A percentile compares a stretch with the other conserved stretches of the same genome.
Evolutionary conservation across 371 early-diverging fungal genomes (phyloP).

Genomic region (Conidiobolus incongruus): DNA sequence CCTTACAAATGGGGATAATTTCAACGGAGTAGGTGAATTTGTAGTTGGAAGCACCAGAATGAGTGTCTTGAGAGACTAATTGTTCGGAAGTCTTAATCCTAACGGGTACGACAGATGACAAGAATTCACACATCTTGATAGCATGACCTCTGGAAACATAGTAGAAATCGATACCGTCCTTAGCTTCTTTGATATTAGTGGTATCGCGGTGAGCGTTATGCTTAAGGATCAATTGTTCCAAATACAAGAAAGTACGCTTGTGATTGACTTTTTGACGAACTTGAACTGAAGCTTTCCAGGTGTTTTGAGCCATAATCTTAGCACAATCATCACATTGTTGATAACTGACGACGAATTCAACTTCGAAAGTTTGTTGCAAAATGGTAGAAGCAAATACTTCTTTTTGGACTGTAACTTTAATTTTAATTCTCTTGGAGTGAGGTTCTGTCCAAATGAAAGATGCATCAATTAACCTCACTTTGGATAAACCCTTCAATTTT

Average conservation of each 20-base stretch:
- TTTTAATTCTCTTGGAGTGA: conserved; percentile 83
- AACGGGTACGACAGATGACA: conserved; percentile 64
- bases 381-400: conserved; percentile 88
- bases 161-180: conserved; percentile 98
- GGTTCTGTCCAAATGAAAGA: conserved; percentile 99
- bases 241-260: conserved; percentile 93
- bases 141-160: conserved; percentile 79
- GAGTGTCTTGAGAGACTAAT: conserved; percentile 92
- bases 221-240: conserved; percentile 97
- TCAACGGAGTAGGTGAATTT: conserved; percentile 95
- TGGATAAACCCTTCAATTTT: conserved; percentile 71
- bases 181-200: conserved; percentile 91
- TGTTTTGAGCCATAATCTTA: conserved; percentile 93
- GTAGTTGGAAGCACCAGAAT: conserved; percentile 79
- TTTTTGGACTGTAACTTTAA: conserved; percentile 95
- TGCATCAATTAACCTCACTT: conserved; percentile 91
- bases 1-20: conserved; percentile 86
- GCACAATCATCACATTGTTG: conserved; percentile 98
- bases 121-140: conserved; percentile 89
- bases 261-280: conserved; percentile 96
- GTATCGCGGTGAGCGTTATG: conserved; percentile 93
- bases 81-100: conserved; percentile 81
- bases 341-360: conserved; percentile 80
- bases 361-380: conserved; percentile 85
- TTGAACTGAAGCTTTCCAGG: conserved; percentile 98